Conservation (phyloP, 192 early-diverging fungal species). For the Backusella luteola region DNA sequence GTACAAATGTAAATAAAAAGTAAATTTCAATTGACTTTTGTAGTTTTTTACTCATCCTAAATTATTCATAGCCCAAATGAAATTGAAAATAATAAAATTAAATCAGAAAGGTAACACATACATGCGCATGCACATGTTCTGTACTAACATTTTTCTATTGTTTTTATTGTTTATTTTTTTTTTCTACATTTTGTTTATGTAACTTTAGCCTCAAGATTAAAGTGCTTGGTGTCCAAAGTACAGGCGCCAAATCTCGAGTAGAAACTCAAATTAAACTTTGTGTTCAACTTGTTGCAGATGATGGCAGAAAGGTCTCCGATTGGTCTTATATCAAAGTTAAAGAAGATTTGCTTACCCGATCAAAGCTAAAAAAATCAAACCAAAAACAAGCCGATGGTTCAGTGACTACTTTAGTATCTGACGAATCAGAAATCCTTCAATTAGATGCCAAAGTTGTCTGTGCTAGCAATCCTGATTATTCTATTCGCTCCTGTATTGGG, state of each 20-base stretch:
- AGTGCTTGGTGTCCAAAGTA: slow-evolving; percentile 43
- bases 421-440: slow-evolving; percentile 50
- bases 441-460: slow-evolving; percentile 86
- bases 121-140: background rate
- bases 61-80: background rate
- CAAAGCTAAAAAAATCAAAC: slow-evolving; percentile 4
- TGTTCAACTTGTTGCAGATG: slow-evolving; percentile 70
- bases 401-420: slow-evolving; percentile 15
- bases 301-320: slow-evolving; percentile 67
- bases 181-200: background rate
- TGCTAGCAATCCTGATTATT: slow-evolving; percentile 79
- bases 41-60: background rate
- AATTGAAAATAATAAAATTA: background rate
- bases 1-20: slow-evolving; percentile 7
- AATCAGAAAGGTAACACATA: slow-evolving; percentile 10
- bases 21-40: background rate
- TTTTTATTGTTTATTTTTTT: background rate
- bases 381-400: slow-evolving; percentile 29
- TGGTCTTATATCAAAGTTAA: slow-evolving; percentile 88
- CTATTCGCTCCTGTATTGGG: slow-evolving; percentile 72
- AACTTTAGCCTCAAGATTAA: slow-evolving; percentile 15
- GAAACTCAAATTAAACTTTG: slow-evolving; percentile 95
- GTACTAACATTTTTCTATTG: slow-evolving; percentile 5
- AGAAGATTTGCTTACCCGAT: slow-evolving; percentile 72
- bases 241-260: slow-evolving; percentile 80